Evolutionary conservation across 2,329 filamentous ascomycete species (phyloP).

Genomic region (Westerdykella sp.): DNA sequence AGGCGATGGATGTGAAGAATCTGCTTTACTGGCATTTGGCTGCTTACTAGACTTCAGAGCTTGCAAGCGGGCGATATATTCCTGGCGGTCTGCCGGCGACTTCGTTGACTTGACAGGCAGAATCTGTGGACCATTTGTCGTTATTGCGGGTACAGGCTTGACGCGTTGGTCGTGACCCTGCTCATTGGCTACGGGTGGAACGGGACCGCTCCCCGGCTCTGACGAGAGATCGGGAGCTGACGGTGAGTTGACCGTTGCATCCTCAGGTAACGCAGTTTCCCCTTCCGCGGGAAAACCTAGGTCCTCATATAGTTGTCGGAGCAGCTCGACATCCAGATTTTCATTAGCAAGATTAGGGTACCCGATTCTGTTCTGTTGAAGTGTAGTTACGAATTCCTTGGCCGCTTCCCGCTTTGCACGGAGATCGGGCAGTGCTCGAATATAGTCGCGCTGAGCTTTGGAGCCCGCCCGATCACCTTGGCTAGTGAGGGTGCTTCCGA

Average conservation of each 20-base stretch:
- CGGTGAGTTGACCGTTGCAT: conserved; percentile 1
- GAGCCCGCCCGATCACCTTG: not conserved
- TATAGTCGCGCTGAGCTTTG: not conserved
- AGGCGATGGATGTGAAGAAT: conserved; percentile 9
- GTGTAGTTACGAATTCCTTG: conserved; percentile 33
- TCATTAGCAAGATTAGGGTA: conserved; percentile 58
- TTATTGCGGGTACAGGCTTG: conserved; percentile 15
- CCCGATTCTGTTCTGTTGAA: conserved; percentile 57
- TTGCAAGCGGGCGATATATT: conserved; percentile 68
- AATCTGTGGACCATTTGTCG: conserved; percentile 13
- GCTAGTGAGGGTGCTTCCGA: not conserved
- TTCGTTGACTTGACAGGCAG: conserved; percentile 27
- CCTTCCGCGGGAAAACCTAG: conserved; percentile 24
- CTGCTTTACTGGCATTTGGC: conserved; percentile 14
- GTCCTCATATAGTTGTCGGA: conserved; percentile 23
- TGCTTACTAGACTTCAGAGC: conserved; percentile 63
- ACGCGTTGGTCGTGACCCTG: not conserved
- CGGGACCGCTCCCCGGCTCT: not conserved
- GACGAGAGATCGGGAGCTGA: conserved; percentile 2
- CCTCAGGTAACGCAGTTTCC: conserved; percentile 12
- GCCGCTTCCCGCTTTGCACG: conserved; percentile 24
- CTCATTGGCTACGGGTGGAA: conserved; percentile 5
- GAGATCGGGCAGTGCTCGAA: not conserved
- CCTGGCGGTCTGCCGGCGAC: conserved; percentile 59
- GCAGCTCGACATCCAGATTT: conserved; percentile 20